Evolutionary conservation across 306 rosid genomes (phyloP).

Genomic region (Malus sieversii): DNA sequence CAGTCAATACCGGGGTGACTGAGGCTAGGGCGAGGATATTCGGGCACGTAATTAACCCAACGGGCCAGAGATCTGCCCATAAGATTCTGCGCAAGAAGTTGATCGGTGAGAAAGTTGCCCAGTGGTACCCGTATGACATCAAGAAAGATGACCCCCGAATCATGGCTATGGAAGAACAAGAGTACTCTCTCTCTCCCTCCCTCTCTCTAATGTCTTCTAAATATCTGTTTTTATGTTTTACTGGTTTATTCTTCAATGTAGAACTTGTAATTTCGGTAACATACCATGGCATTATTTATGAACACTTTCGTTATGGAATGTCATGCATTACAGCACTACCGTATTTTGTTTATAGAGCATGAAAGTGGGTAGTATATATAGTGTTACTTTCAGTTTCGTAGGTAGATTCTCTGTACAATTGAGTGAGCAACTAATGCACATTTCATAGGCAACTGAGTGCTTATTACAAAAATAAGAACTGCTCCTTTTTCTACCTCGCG

Average conservation of each 20-base stretch:
- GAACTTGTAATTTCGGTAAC: background rate
- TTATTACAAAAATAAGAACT: background rate
- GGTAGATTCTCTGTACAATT: background rate
- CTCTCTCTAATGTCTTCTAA: background rate
- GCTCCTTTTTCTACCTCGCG: background rate
- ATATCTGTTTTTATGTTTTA: background rate
- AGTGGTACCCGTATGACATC: conserved; percentile 86
- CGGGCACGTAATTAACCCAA: conserved; percentile 67
- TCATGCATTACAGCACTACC: background rate
- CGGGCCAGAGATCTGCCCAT: conserved; percentile 60
- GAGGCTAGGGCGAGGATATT: conserved; percentile 79
- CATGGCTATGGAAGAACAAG: conserved; percentile 70
- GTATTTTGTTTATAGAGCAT: background rate
- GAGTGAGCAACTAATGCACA: background rate
- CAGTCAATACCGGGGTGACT: conserved; percentile 41
- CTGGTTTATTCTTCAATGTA: background rate
- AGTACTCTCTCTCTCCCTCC: conserved; percentile 33
- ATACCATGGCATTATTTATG: background rate
- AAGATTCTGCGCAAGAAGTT: conserved; percentile 77
- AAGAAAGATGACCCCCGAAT: conserved; percentile 63
- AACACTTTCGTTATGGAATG: background rate
- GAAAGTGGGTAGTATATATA: background rate
- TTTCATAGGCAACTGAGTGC: background rate
- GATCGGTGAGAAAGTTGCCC: conserved; percentile 69
- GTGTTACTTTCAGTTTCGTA: background rate